These are phyloP conservation scores for Podospora sp. DNA, from an alignment of 495 filamentous ascomycete genomes.

Conservation along the genomic window DNA sequence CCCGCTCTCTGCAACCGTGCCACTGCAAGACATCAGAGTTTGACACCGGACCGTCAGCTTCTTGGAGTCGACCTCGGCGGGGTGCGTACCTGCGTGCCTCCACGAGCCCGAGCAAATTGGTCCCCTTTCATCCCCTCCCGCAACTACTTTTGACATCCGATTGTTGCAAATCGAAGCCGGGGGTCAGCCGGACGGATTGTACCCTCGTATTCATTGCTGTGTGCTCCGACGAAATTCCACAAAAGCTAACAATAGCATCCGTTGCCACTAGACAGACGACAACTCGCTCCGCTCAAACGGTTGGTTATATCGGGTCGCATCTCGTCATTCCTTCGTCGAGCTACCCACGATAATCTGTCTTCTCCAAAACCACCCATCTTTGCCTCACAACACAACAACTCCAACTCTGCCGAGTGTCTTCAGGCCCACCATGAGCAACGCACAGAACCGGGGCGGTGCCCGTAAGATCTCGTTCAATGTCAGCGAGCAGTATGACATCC, in stretches of 20 bases:
- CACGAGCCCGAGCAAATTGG: background rate
- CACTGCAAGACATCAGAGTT: constrained; percentile 8
- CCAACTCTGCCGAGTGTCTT: background rate
- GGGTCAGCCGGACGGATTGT: background rate
- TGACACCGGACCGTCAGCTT: constrained; percentile 27
- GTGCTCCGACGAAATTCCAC: background rate
- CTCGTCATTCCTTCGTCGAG: background rate
- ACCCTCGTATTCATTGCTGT: background rate
- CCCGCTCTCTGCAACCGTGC: constrained; percentile 7
- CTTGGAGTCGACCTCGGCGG: constrained; percentile 7
- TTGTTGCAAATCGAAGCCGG: background rate
- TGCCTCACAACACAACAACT: background rate
- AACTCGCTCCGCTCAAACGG: background rate
- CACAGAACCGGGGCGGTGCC: constrained; percentile 54
- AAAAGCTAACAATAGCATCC: background rate
- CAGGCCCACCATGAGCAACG: constrained; percentile 35
- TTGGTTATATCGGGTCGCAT: background rate
- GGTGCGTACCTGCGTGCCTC: constrained; percentile 11
- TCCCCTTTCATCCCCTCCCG: constrained; percentile 5
- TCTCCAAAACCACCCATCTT: background rate
- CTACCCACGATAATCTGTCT: background rate
- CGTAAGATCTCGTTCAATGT: constrained; percentile 99
- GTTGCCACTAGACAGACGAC: background rate
- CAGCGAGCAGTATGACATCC: constrained; percentile 98
- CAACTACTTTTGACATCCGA: constrained; percentile 20